phyloP scores from a whole-genome alignment of 2,329 filamentous ascomycete species.

The Fusarium vanettenii region DNA sequence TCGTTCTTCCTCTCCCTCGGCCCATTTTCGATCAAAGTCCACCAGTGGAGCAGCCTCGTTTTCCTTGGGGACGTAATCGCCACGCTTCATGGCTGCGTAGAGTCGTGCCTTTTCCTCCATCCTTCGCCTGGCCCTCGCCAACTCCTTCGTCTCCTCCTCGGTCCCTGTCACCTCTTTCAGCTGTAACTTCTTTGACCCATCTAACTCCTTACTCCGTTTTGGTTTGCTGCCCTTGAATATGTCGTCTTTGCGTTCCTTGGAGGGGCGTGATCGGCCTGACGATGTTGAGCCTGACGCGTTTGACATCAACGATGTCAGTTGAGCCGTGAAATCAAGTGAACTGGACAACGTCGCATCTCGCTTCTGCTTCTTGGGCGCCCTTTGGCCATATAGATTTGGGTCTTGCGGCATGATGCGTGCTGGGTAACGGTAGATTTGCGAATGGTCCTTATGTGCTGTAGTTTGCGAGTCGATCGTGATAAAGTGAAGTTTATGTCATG shows the following conservation, averaged over 20 bases:
- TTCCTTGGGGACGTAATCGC: conserved; percentile 79
- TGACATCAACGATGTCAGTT: conserved; percentile 84
- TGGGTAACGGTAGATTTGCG: not conserved
- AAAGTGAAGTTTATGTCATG: conserved; percentile 3
- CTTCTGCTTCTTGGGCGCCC: conserved; percentile 74
- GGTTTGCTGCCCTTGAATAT: conserved; percentile 51
- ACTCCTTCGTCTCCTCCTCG: conserved; percentile 73
- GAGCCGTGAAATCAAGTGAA: conserved; percentile 87
- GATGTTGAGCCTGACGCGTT: conserved; percentile 57
- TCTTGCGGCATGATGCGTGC: conserved; percentile 68
- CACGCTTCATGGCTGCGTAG: conserved; percentile 90
- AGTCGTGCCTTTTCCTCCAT: conserved; percentile 92
- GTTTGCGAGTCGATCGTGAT: conserved; percentile 1
- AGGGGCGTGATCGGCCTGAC: conserved; percentile 59
- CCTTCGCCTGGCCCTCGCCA: conserved; percentile 78
- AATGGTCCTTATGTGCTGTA: not conserved
- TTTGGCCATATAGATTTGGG: conserved; percentile 80
- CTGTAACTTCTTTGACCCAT: conserved; percentile 58
- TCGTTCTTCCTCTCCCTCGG: conserved; percentile 68
- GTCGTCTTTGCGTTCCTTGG: conserved; percentile 60
- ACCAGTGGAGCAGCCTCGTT: conserved; percentile 77
- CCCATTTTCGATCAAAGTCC: conserved; percentile 98
- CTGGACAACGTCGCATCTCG: conserved; percentile 78
- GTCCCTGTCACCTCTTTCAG: conserved; percentile 66
- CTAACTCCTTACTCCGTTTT: conserved; percentile 43